Percentiles rank a stretch among this genome's conserved stretches.
Evolutionary conservation across 805 yeast genomes (phyloP).

Genomic region (Metschnikowia kunwiensis): DNA sequence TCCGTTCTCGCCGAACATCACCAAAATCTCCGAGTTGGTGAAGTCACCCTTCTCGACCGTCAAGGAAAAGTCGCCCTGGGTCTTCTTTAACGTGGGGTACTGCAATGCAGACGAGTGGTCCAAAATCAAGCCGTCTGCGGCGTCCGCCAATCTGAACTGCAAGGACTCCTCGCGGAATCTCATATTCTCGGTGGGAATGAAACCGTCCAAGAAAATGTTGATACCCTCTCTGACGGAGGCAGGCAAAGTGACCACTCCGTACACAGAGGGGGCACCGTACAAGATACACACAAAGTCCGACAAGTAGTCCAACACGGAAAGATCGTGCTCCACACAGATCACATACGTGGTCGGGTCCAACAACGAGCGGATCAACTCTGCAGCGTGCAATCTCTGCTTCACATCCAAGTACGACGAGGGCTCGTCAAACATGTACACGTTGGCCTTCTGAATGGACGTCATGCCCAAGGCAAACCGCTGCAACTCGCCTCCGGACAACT

Average conservation of each 20-base stretch:
- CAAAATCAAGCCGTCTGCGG: conserved; percentile 68
- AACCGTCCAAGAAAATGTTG: conserved; percentile 97
- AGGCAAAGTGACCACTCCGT: conserved; percentile 97
- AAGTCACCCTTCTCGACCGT: conserved; percentile 83
- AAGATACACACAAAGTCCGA: conserved; percentile 96
- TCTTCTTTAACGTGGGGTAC: conserved; percentile 82
- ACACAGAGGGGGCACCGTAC: conserved; percentile 97
- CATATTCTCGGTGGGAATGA: conserved; percentile 93
- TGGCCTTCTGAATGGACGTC: conserved; percentile 93
- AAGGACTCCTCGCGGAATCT: conserved; percentile 95
- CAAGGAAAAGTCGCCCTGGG: conserved; percentile 94
- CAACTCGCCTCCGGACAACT: conserved; percentile 96
- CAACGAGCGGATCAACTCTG: conserved; percentile 85
- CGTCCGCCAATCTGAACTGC: conserved; percentile 90
- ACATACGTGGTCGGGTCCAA: conserved; percentile 76
- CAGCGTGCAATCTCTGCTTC: conserved; percentile 97
- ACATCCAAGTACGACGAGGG: conserved; percentile 98
- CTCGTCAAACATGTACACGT: conserved; percentile 98
- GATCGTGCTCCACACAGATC: conserved; percentile 97
- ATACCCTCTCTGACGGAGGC: conserved; percentile 98
- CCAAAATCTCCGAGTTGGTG: conserved; percentile 93
- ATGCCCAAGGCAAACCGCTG: conserved; percentile 98
- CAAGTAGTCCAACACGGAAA: conserved; percentile 93
- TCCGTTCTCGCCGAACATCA: conserved; percentile 99
- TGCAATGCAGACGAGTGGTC: conserved; percentile 77